Evolutionary conservation across 345 rosid species (phyloP).

Genomic region (Salix arbutifolia): DNA sequence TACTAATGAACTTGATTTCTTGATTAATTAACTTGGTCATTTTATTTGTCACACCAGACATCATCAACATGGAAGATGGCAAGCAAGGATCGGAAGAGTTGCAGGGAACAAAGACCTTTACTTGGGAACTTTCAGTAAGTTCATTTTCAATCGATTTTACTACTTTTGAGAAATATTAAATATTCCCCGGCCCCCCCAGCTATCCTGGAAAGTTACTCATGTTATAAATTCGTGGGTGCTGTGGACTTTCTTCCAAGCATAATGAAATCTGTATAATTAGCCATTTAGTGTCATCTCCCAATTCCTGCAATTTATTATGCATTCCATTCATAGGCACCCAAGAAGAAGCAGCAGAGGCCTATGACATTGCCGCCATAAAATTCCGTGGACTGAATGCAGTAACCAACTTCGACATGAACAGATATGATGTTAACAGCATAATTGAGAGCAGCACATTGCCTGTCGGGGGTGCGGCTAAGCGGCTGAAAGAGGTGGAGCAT

Average conservation of each 20-base stretch:
- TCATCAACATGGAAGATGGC: constrained; percentile 35
- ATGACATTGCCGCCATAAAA: constrained; percentile 33
- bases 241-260: background rate
- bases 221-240: background rate
- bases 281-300: background rate
- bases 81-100: constrained; percentile 34
- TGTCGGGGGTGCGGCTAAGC: constrained; percentile 23
- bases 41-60: constrained; percentile 7
- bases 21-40: background rate
- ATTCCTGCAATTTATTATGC: background rate
- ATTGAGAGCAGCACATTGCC: constrained; percentile 29
- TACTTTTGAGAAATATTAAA: background rate
- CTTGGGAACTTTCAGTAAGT: constrained; percentile 28
- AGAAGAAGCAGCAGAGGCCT: constrained; percentile 34
- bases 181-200: background rate
- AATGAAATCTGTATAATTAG: background rate
- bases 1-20: background rate
- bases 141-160: background rate
- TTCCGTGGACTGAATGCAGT: constrained; percentile 29
- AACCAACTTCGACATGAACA: constrained; percentile 31
- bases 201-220: background rate
- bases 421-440: constrained; percentile 29
- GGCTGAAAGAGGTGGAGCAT: constrained; percentile 19
- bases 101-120: constrained; percentile 34
- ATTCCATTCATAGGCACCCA: constrained; percentile 17